phyloP scores from a whole-genome alignment of 2,329 filamentous ascomycete genomes.

The Daldinia eschscholtzii region DNA sequence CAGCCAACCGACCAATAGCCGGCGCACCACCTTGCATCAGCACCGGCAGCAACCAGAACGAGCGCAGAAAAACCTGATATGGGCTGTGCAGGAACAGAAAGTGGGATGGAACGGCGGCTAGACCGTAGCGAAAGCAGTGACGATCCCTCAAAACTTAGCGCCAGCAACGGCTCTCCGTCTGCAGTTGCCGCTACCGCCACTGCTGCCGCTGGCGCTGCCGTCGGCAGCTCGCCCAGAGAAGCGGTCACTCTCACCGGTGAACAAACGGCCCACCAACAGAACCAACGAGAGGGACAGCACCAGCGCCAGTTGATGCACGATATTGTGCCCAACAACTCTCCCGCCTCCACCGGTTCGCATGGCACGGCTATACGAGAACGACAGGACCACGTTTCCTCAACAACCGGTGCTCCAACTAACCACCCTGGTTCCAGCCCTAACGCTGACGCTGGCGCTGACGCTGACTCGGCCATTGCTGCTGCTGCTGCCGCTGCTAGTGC shows the following conservation, averaged over 20 bases:
- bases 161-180: background rate
- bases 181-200: background rate
- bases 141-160: conserved; percentile 23
- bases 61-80: conserved; percentile 25
- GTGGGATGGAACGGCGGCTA: conserved; percentile 31
- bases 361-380: conserved; percentile 34
- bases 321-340: conserved; percentile 32
- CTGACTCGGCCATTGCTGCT: conserved; percentile 9
- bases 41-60: conserved; percentile 16
- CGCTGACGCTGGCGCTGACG: conserved; percentile 20
- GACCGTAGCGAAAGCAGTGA: conserved; percentile 20
- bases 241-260: conserved; percentile 32
- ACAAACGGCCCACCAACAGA: conserved; percentile 11
- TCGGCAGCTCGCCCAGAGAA: conserved; percentile 23
- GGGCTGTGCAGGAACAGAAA: conserved; percentile 23
- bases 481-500: conserved; percentile 15
- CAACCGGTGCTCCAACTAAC: conserved; percentile 5
- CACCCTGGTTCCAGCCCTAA: conserved; percentile 13
- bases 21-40: conserved; percentile 17
- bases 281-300: conserved; percentile 9
- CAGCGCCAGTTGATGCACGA: conserved; percentile 9
- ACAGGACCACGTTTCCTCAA: conserved; percentile 19
- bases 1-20: conserved; percentile 7
- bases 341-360: conserved; percentile 44
- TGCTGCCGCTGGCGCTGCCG: conserved; percentile 6